Percentiles rank a stretch among this genome's conserved stretches.
Conservation (phyloP, 202 grass and related monocot genomes). For the Setaria italica region DNA sequence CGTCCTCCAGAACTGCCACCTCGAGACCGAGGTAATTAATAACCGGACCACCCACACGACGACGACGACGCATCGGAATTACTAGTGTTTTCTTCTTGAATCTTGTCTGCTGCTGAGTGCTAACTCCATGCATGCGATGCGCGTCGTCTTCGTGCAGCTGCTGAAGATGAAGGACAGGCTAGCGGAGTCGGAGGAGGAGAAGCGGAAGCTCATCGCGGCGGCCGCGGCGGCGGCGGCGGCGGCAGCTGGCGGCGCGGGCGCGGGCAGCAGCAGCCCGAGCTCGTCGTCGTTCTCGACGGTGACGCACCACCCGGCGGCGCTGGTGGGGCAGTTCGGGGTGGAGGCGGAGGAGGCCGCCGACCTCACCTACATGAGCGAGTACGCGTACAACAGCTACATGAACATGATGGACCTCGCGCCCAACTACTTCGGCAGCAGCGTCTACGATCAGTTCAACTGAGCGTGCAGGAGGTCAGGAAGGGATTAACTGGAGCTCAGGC, state of each 20-base stretch:
- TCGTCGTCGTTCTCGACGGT: conserved; percentile 87
- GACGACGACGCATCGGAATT: too few species aligned
- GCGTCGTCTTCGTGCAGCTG: conserved; percentile 47
- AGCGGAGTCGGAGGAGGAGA: conserved; percentile 65
- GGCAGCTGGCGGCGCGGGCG: conserved; percentile 7
- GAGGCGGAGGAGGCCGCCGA: conserved; percentile 55
- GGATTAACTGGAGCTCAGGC: neutral
- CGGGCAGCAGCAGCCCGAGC: conserved; percentile 66
- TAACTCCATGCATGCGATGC: neutral
- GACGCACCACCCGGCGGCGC: conserved; percentile 58
- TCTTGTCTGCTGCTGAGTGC: neutral
- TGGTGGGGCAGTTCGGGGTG: conserved; percentile 58
- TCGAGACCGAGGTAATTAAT: conserved; percentile 74
- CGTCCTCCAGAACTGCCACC: conserved; percentile 84
- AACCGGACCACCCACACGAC: neutral
- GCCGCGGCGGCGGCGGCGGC: neutral
- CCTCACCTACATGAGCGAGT: conserved; percentile 71
- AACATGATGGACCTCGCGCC: conserved; percentile 59
- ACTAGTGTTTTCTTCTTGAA: neutral
- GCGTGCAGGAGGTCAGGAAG: neutral
- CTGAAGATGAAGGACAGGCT: conserved; percentile 77
- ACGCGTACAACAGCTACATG: conserved; percentile 67
- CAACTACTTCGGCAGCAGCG: conserved; percentile 37
- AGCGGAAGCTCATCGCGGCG: conserved; percentile 59
- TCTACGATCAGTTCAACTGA: conserved; percentile 60